Base-by-base conservation (phyloP, 208 protist species). In the Wallacemonas sp. region DNA sequence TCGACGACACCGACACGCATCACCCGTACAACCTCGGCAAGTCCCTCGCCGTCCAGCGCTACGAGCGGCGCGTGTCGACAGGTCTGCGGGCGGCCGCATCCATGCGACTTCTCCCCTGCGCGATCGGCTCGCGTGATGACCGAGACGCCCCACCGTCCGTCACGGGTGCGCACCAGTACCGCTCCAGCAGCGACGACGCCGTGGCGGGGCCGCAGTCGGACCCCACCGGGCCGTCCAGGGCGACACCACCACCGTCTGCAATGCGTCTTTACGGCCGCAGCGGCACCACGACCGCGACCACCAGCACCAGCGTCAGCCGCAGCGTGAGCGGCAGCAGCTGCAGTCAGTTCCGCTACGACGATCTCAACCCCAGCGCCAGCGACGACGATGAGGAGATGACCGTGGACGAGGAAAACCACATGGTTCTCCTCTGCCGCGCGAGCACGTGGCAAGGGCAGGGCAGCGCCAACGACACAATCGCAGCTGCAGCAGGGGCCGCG, bases 1-100 rank as follows among this genome's bases (percentile, higher is more conserved):
- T 76, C 64, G 90, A 96, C 67, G 90, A 93, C 64, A 58, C 70
- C 62, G 90, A 96, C 61, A 81, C 84, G 14, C 74, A 87, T 36
- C 65, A 88, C 56, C 76, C 76, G 19, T 86, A 90, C 65, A 89
- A 90, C 68, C 73, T 85, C 12, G 72, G 81, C 39, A 87, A 81
- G 52, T 68, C 83, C 33, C 57, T 71, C 34, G 68, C 63, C 17
- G 16, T 92, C 52, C 69, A 80, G 32, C 61, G 64, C 19, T 86
- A 88, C 74, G 34, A 77, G 32, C 73, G 71, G 29, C 72, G 56
- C 19, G 61, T 85, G 4, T 57, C 75, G 26, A 62, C 66, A 38
- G 74, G 71, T 33, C 70, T 90, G 52, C 78, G 76, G 39, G 58
- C 67, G 34, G 65, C 70, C 23, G 57, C 67, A 19, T 36, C 63